phyloP scores from a whole-genome alignment of 2,329 filamentous ascomycete genomes.

The Fusarium buharicum region DNA sequence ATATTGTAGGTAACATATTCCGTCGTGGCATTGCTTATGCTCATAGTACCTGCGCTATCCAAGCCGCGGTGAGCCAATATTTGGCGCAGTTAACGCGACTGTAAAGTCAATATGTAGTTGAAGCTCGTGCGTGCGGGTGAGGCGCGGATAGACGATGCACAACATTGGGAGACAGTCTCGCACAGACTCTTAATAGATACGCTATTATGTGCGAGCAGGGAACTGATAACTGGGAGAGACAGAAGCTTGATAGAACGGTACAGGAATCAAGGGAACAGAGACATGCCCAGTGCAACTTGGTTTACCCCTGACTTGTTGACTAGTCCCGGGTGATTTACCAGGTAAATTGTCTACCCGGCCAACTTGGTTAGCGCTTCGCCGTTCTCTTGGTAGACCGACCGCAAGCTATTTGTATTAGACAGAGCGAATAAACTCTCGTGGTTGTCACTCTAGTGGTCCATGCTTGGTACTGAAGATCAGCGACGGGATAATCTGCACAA shows the following conservation, averaged over 20 bases:
- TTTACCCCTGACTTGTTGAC: conserved; percentile 36
- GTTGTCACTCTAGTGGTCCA: conserved; percentile 30
- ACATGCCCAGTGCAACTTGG: conserved; percentile 1
- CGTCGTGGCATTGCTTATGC: not conserved
- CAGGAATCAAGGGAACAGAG: conserved; percentile 2
- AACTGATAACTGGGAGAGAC: conserved; percentile 13
- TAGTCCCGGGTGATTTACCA: conserved; percentile 32
- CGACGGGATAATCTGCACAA: conserved; percentile 29
- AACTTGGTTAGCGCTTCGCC: conserved; percentile 11
- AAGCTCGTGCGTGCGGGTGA: conserved; percentile 38
- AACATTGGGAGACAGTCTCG: conserved; percentile 31
- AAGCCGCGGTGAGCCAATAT: not conserved
- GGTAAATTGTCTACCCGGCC: conserved; percentile 31
- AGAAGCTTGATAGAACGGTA: conserved; percentile 32
- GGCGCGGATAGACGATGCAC: conserved; percentile 37
- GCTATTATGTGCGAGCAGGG: conserved; percentile 18
- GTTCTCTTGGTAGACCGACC: conserved; percentile 26
- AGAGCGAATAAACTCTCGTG: conserved; percentile 22
- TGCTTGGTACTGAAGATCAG: conserved; percentile 32
- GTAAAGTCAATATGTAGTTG: conserved; percentile 11
- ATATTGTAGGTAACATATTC: not conserved
- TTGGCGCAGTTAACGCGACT: not conserved
- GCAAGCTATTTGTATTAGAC: conserved; percentile 35
- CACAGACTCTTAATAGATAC: conserved; percentile 34
- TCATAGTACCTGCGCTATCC: not conserved